Percentiles rank a stretch among this genome's conserved stretches.
These are phyloP conservation scores for Hirsutella minnesotensis DNA, from an alignment of 2,329 filamentous ascomycete genomes.

Conservation along the genomic window DNA sequence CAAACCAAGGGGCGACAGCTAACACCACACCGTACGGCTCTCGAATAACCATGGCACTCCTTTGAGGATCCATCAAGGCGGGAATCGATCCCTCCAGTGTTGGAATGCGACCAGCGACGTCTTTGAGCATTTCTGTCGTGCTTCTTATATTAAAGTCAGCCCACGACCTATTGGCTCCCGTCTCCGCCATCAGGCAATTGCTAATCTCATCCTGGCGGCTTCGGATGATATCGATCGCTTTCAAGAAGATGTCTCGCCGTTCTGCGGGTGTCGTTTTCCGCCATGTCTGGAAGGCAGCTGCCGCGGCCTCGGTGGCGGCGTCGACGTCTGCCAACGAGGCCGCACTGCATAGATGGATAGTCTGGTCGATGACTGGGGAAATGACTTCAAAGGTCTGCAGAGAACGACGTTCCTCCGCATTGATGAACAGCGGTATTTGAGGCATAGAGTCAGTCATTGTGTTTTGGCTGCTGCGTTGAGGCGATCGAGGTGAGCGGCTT, in stretches of 20 bases:
- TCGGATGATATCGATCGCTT: slow-evolving; percentile 54
- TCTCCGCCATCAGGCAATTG: slow-evolving; percentile 44
- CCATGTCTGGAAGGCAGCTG: slow-evolving; percentile 61
- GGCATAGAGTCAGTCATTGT: slow-evolving; percentile 17
- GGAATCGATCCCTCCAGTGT: slow-evolving; percentile 26
- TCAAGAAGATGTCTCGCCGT: slow-evolving; percentile 59
- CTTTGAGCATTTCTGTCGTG: slow-evolving; percentile 25
- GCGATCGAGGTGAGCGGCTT: too few relatives aligned
- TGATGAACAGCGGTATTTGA: slow-evolving; percentile 28
- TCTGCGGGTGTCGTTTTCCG: slow-evolving; percentile 43
- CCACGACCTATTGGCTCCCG: slow-evolving; percentile 26
- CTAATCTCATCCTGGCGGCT: slow-evolving; percentile 47
- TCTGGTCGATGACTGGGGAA: background rate
- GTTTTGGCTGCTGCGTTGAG: background rate
- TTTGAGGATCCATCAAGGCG: slow-evolving; percentile 14
- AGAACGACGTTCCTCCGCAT: slow-evolving; percentile 31
- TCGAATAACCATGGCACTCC: slow-evolving; percentile 51
- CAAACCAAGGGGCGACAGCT: slow-evolving; percentile 70
- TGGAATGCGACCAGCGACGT: slow-evolving; percentile 30
- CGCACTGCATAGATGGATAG: slow-evolving; percentile 4
- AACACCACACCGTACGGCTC: slow-evolving; percentile 73
- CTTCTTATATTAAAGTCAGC: slow-evolving; percentile 25
- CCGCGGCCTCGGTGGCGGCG: slow-evolving; percentile 39
- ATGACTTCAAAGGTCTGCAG: slow-evolving; percentile 19
- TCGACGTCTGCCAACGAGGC: slow-evolving; percentile 40